Evolutionary conservation across 768 basidiomycete species (phyloP).

Genomic region (Amanita pseudoporphyria): DNA sequence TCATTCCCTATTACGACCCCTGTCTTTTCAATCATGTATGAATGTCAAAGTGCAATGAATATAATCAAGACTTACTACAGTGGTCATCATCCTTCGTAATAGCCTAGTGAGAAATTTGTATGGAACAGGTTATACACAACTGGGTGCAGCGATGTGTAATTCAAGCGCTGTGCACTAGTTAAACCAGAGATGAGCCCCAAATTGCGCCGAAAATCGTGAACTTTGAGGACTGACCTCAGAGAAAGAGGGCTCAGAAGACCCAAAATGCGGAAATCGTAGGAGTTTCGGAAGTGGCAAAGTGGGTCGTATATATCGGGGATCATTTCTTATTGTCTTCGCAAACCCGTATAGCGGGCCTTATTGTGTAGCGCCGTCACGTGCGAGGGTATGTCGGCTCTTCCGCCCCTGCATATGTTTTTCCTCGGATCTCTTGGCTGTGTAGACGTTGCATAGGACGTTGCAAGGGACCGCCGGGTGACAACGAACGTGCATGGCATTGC

Average conservation of each 20-base stretch:
- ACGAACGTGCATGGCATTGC: not conserved
- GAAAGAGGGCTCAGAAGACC: no score
- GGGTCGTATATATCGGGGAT: not conserved
- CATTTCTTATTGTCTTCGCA: slow-evolving; percentile 4
- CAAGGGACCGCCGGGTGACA: not conserved
- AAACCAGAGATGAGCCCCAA: no score
- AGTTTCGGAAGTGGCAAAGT: not conserved
- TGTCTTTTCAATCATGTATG: not conserved
- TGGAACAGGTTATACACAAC: no score
- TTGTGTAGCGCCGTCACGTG: not conserved
- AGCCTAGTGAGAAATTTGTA: no score
- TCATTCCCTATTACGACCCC: not conserved
- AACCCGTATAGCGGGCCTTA: not conserved
- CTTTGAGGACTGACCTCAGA: no score
- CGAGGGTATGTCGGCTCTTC: not conserved
- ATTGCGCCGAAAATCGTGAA: no score
- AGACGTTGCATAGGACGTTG: no score
- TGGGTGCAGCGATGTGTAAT: no score
- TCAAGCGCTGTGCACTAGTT: no score
- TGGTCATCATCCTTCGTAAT: not conserved
- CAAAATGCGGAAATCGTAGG: not conserved
- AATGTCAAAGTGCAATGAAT: not conserved
- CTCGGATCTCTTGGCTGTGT: no score
- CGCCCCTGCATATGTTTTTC: not conserved
- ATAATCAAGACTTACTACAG: not conserved